Percentiles rank a stretch among this genome's conserved stretches.
Conservation (phyloP, 306 rosid genomes). For the Dalbergia cultrata region DNA sequence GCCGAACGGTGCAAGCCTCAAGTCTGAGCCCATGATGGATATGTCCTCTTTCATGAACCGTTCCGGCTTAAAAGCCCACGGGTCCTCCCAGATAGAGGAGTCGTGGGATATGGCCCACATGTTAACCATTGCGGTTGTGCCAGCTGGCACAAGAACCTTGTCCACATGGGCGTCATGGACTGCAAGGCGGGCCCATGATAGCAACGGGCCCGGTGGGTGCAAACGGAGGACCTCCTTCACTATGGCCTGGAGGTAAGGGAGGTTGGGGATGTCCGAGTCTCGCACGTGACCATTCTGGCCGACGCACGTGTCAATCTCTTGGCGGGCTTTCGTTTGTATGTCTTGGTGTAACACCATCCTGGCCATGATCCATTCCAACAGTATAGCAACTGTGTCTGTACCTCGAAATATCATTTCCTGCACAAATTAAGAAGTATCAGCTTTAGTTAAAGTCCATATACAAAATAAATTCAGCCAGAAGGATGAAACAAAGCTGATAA, state of each 20-base stretch:
- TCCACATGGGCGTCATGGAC: conserved; percentile 74
- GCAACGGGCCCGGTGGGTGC: conserved; percentile 92
- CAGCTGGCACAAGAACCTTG: conserved; percentile 75
- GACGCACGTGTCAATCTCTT: conserved; percentile 67
- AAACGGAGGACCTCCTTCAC: conserved; percentile 87
- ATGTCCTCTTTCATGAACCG: conserved; percentile 72
- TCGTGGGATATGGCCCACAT: conserved; percentile 98
- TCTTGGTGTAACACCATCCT: conserved; percentile 83
- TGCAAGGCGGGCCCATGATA: conserved; percentile 94
- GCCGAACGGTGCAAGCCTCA: conserved; percentile 89
- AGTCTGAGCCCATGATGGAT: conserved; percentile 76
- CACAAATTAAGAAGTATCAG: neutral
- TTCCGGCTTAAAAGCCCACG: conserved; percentile 75
- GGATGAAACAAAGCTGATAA: neutral
- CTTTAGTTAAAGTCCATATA: neutral
- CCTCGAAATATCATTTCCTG: conserved; percentile 96
- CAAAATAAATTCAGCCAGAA: neutral
- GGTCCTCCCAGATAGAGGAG: conserved; percentile 74
- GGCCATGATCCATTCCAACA: conserved; percentile 88
- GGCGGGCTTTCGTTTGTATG: conserved; percentile 69
- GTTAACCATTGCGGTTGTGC: conserved; percentile 92
- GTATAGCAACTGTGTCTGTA: conserved; percentile 83
- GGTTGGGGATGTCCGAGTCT: conserved; percentile 70
- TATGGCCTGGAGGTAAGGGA: conserved; percentile 78
- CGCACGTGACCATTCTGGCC: conserved; percentile 62